Evolutionary conservation across 768 basidiomycete genomes (phyloP), one percentile per base, ranked within the genome.

Genomic region (Albatrellus ellisii): DNA sequence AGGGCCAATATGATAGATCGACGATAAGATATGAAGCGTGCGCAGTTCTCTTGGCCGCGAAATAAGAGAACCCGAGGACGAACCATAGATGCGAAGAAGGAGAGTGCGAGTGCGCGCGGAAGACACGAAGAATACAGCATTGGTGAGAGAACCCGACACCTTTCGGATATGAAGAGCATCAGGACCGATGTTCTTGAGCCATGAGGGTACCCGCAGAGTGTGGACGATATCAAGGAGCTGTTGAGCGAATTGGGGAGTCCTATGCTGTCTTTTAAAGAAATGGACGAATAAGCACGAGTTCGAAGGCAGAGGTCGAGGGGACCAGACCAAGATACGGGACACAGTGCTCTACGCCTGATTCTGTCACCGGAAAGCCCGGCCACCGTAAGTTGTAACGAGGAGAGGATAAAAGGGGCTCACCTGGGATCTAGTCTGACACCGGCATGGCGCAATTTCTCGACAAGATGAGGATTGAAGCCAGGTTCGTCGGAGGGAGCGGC

Each of bases 51-150:
- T 73, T 8, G 77, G 70, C 26, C 94, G 86, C 44, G 86, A 89
- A 56, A 99, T 90, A 54, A 99, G 76, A 10, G 75, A 67, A 22
- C 75, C 76, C 4, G 91, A 88, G 36, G 87, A 87, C 4, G 85
- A 67, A 6, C 95, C 95, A 57, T 97, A 99, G 43, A 99, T 74
- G 46, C 95, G 82, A 45, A 98, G 74, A 8, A 99, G 70, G 21
- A 97, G 59, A 1, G 86, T 92, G 50, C 65, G 70, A 15, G 60
- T 57, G 25, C 65, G 56, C 27, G 74, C 67, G 55, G 77, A 89
- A 8, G 91, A 87, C 41, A 97, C 82, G 62, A 98, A 99, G 65
- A 88, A 98, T 42, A 99, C 90, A 42, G 87, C 83, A 60, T 99
- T 99, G 31, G 94, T 99, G 49, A 97, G 62, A 9, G 88, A 82